Evolutionary conservation across 2,329 filamentous ascomycete species (phyloP), one percentile per base, ranked within the genome.

Genomic region (Lasiodiplodia sp.): DNA sequence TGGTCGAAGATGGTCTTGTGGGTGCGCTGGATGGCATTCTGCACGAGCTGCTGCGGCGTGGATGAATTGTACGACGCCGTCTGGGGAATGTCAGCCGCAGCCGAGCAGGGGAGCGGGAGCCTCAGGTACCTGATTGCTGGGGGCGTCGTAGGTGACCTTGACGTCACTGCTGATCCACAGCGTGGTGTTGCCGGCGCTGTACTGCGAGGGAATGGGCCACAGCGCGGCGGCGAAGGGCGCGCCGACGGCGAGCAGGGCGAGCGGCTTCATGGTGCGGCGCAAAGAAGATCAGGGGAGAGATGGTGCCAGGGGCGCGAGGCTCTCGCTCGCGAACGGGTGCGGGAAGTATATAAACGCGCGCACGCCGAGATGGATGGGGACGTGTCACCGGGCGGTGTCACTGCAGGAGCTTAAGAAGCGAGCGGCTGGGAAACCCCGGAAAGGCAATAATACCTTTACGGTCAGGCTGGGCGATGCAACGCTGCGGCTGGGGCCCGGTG

Each of bases 1-100:
- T 90, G 82, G 31, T 86, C 80, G 79, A 94, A 91, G 68, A 95
- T 88, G 68, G 85, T 87, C 28, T 85, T 79, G 71, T 90, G 82
- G 11, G 90, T 85, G 57, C 91, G 86, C 25, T 81, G 72, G 38
- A 86, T 81, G 8, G 84, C 84, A 68, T 78, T 80, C 25, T 81
- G 75, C 18, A 86, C 72, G 12, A 86, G 82, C 79, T 87, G 79
- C 38, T 69, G 58, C n/a, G 67, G 58, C 28, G 52, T 57, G 38
- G 53, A 44, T 34, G 53, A 55, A 16, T 44, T 65, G 69, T 38
- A 38, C 44, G 77, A 72, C 75, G 76, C 40, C 28, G 70, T 34
- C 70, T 72, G 38, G 52, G 66, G 21, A 72, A 18, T 47, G 73
- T 69, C 23, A 71, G 69, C 23, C 65, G 38, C 62, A 72, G 70